Percentiles rank a stretch among this genome's conserved stretches.
Evolutionary conservation across 106 monocot species (phyloP).

Genomic region (Dioscorea alata): DNA sequence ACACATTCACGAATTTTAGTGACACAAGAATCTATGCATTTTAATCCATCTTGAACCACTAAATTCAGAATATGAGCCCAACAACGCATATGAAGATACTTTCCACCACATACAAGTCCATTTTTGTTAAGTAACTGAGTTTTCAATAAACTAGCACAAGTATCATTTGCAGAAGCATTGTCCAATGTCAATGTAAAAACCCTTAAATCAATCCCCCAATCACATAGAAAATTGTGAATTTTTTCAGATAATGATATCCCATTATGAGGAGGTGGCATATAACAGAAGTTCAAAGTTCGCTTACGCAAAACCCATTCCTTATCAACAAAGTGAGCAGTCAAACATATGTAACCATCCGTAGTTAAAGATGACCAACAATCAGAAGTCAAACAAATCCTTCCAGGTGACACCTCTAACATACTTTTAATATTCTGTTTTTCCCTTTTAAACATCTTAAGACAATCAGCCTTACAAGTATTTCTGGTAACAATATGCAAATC

Average conservation of each 20-base stretch:
- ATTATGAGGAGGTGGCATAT: neutral
- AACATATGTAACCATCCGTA: slow-evolving; percentile 6
- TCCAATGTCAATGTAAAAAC: slow-evolving; percentile 2
- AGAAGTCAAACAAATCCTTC: slow-evolving; percentile 6
- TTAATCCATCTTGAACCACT: slow-evolving; percentile 8
- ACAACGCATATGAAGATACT: neutral
- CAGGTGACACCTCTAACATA: neutral
- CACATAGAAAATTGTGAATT: neutral
- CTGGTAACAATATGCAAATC: neutral
- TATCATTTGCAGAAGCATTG: slow-evolving; percentile 8
- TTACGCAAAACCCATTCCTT: neutral
- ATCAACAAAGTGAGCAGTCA: slow-evolving; percentile 1
- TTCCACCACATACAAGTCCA: neutral
- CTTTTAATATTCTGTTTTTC: neutral
- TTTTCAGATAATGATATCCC: slow-evolving; percentile 1
- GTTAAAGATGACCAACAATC: neutral
- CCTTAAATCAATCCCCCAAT: neutral
- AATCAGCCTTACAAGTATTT: neutral
- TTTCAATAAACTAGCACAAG: neutral
- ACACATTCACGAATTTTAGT: neutral
- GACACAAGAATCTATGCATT: neutral
- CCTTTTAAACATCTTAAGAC: neutral
- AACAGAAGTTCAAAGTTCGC: neutral
- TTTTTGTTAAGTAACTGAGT: neutral
- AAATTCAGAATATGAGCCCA: slow-evolving; percentile 13